A percentile compares a stretch with the other conserved stretches of the same genome.
These are phyloP conservation scores for Hermanozyma aechmeae DNA, from an alignment of 805 yeast species.

Conservation along the genomic window DNA sequence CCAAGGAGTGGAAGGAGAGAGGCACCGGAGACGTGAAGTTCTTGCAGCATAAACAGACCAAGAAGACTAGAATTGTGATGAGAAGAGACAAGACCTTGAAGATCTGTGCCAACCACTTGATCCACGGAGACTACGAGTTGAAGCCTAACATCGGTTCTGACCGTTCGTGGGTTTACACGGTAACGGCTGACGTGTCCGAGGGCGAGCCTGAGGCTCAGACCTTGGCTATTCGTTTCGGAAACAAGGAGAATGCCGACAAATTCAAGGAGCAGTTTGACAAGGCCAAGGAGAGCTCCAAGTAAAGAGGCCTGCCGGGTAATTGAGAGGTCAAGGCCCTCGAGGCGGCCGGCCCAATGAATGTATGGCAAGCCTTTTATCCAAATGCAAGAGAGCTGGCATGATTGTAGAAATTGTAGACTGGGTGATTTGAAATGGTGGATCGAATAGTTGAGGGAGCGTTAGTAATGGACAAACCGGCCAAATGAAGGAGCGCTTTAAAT, in stretches of 20 bases:
- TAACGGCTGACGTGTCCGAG: conserved; percentile 90
- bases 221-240: conserved; percentile 91
- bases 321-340: too few species aligned
- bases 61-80: conserved; percentile 88
- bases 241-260: conserved; percentile 86
- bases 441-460: too few species aligned
- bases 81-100: conserved; percentile 98
- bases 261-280: conserved; percentile 88
- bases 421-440: too few species aligned
- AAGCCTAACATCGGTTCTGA: conserved; percentile 94
- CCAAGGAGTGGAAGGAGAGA: conserved; percentile 97
- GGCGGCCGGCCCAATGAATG: too few species aligned
- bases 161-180: conserved; percentile 96
- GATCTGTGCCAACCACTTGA: conserved; percentile 94
- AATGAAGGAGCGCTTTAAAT: too few species aligned
- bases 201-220: conserved; percentile 95
- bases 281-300: conserved; percentile 41
- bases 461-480: too few species aligned
- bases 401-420: too few species aligned
- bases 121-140: conserved; percentile 71
- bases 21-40: conserved; percentile 98
- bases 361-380: too few species aligned
- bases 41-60: conserved; percentile 75
- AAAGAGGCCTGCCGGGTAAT: too few species aligned
- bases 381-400: too few species aligned